Conservation (phyloP, 2,329 filamentous ascomycete genomes). For the Helotiales sp. region DNA sequence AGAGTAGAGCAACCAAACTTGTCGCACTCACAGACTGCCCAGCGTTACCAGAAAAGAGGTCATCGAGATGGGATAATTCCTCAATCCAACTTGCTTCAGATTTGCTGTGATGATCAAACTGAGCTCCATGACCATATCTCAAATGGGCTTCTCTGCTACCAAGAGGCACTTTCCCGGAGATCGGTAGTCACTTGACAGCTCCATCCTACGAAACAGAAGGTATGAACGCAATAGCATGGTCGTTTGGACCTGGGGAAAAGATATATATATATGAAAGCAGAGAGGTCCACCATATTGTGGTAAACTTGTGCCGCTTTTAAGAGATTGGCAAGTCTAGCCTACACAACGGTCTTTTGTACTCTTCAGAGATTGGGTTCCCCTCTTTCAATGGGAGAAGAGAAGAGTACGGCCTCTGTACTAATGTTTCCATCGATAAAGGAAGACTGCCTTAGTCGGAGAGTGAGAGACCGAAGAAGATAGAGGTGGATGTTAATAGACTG, state of each 20-base stretch:
- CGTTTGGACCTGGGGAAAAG: background rate
- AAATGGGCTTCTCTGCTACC: slow-evolving; percentile 8
- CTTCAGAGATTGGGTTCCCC: background rate
- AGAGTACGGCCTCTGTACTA: background rate
- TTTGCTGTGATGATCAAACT: slow-evolving; percentile 8
- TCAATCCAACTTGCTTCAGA: slow-evolving; percentile 7
- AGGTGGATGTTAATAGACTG: background rate
- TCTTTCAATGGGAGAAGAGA: background rate
- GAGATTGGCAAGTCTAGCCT: slow-evolving; percentile 38
- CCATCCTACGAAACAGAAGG: background rate
- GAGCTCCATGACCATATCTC: background rate
- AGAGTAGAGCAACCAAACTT: background rate
- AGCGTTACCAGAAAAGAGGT: background rate
- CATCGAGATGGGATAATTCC: background rate
- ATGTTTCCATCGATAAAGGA: background rate
- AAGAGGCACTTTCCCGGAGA: slow-evolving; percentile 4
- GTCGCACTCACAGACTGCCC: slow-evolving; percentile 5
- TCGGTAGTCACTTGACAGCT: slow-evolving; percentile 2
- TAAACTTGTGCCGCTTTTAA: slow-evolving; percentile 43
- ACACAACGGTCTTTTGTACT: background rate
- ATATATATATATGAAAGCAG: slow-evolving; percentile 3
- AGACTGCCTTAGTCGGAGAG: background rate
- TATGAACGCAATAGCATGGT: slow-evolving; percentile 5
- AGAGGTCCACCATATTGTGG: slow-evolving; percentile 3
- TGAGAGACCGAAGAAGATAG: background rate